These are phyloP conservation scores for Hanseniaspora lachancei DNA, from an alignment of 805 yeast genomes.

Conservation along the genomic window DNA sequence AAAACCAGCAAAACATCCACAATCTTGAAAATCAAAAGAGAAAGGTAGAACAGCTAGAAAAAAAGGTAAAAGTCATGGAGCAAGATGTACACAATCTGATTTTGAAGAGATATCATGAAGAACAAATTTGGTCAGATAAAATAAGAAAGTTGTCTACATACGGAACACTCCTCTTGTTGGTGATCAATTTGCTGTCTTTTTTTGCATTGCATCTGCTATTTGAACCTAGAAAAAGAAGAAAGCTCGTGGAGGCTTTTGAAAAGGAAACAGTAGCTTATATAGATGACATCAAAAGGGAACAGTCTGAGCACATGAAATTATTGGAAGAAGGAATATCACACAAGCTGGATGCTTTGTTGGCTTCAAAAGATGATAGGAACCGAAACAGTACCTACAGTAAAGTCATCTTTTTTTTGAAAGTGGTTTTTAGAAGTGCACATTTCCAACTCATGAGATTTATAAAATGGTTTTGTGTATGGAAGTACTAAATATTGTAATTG, in stretches of 20 bases:
- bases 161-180: slow-evolving; percentile 90
- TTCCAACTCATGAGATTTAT: too few species aligned
- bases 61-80: slow-evolving; percentile 53
- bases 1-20: slow-evolving; percentile 63
- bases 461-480: too few species aligned
- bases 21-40: slow-evolving; percentile 40
- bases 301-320: slow-evolving; percentile 22
- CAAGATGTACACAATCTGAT: slow-evolving; percentile 61
- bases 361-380: not conserved
- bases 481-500: too few species aligned
- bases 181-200: slow-evolving; percentile 65
- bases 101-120: slow-evolving; percentile 83
- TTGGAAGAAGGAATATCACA: not conserved
- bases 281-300: slow-evolving; percentile 26
- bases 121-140: slow-evolving; percentile 95
- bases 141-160: slow-evolving; percentile 88
- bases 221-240: slow-evolving; percentile 86
- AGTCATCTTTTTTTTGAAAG: too few species aligned
- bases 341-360: slow-evolving; percentile 6
- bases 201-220: slow-evolving; percentile 70
- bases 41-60: slow-evolving; percentile 42
- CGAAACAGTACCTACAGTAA: too few species aligned
- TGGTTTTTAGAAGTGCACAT: too few species aligned
- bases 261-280: slow-evolving; percentile 52
- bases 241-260: slow-evolving; percentile 74